Base-by-base conservation (phyloP, 2,329 filamentous ascomycete species). In the Tolypocladium ovalisporum region DNA sequence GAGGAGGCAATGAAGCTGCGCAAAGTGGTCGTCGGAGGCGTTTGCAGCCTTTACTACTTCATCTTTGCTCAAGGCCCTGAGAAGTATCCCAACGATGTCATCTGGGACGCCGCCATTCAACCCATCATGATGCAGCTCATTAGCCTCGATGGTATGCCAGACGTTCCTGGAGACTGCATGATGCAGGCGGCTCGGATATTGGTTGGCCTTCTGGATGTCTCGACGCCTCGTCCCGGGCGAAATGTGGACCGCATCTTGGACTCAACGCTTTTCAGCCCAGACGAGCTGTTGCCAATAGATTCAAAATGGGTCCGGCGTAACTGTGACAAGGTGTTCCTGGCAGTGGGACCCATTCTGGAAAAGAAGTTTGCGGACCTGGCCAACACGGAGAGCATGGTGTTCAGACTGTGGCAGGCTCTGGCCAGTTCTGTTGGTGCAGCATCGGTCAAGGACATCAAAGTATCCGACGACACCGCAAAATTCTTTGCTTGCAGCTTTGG, bases 291-390 rank as follows among this genome's bases (percentile, higher is more conserved):
- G 7, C 76, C 86, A 8, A 75, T 97, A 8, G 91, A 97, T 65
- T 79, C 88, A 5, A 90, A 88, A 75, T 99, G 94, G 94, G 78
- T 95, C 15, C 83, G 93, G 56, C 86, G 83, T 58, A 90, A 89
- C 60, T 76, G 87, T 5, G 68, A 75, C 1, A 79, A 78, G 49
- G 79, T 97, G 5, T 81, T 96, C 37, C 71, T 79, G 3, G 75
- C 87, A 10, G 79, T 85, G 9, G 75, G 75, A 5, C 79, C 85
- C 12, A 75, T 86, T 24, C 71, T 90, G 4, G 81, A 84, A 70
- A 78, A 74, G 57, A 80, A 79, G 55, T 85, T 90, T 54, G 74
- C 79, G 55, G 82, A 83, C 19, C 67, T 93, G n/a, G 78, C 81
- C 10, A 77, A 83, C 54, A 77, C 81, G 1, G 79, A 80, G 22